Base-by-base conservation (phyloP, 768 basidiomycete genomes). In the Cystobasidium onofrii region DNA sequence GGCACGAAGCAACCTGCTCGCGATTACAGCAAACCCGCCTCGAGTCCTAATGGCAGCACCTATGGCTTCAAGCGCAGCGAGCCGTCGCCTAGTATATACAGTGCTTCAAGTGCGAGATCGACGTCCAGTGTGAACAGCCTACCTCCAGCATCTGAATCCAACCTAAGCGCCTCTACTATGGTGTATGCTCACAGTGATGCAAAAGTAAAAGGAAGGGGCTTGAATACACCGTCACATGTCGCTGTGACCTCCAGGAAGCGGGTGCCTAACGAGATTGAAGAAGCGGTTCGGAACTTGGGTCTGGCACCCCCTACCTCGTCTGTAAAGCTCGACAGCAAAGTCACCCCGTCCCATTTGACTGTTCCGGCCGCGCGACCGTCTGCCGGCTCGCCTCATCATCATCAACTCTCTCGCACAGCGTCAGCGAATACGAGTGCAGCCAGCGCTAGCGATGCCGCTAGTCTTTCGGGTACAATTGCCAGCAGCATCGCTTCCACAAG, bases 231-330 rank as follows among this genome's bases (percentile, higher is more conserved):
- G 15, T 4, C 13, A 17, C 57, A 12, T 29, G 27, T 60, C 2
- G 57, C 57, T 6, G 25, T 60, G 2, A 27, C 6, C 23, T 60
- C 57, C 6, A 60, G 27, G 13, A 60, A 60, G 23, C 57, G 57
- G 12, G 57, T 60, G 13, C 57, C 57, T 4, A 60, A 13, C 12
- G 57, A 34, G 3, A 64, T 64, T 10, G 63, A 39, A 43, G 63
- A 64, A 46, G 63, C 63, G n/a, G 63, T 64, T 27, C 63, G 63
- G 1, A 64, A 41, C 18, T 15, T 46, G 13, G 63, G 63, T 1
- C 39, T 64, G 2, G 31, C 63, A 17, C 63, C 63, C 3, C 63
- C 63, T 4, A 17, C 2, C 15, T 41, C 63, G 43, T 34, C 61
- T n/a, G 27, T n/a, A 10, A 54, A 29, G 27, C 52, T 7, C 4